These are phyloP conservation scores for Clarireedia sp. DNA, from an alignment of 2,329 filamentous ascomycete genomes.

Conservation along the genomic window DNA sequence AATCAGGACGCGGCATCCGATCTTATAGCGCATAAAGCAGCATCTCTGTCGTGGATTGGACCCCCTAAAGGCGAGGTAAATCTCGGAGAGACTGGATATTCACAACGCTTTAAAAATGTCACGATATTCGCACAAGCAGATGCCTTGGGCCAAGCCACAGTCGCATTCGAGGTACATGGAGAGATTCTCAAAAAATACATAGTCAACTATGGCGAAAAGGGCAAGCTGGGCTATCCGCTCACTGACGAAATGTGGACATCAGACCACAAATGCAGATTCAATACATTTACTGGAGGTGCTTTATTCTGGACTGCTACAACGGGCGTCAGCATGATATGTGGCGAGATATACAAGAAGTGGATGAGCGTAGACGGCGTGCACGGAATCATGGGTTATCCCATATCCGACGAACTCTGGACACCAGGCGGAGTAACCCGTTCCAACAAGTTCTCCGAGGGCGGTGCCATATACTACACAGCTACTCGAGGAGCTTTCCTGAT, in stretches of 20 bases:
- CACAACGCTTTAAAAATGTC: neutral
- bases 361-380: neutral
- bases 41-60: constrained; percentile 1
- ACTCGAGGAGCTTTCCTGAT: constrained; percentile 2
- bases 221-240: neutral
- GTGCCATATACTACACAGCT: constrained; percentile 3
- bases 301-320: constrained; percentile 2
- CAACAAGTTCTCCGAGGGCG: constrained; percentile 1
- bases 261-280: neutral
- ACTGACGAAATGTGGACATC: neutral
- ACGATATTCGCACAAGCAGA: constrained; percentile 5
- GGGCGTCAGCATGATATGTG: neutral
- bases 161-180: constrained; percentile 1
- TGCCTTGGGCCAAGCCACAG: neutral
- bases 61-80: neutral
- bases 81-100: constrained; percentile 1
- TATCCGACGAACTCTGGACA: constrained; percentile 1
- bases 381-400: neutral
- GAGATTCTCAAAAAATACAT: constrained; percentile 2
- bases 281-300: neutral
- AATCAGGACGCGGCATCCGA: constrained; percentile 2
- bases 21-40: neutral
- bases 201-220: neutral
- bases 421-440: neutral
- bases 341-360: constrained; percentile 1